Percentiles rank a stretch among this genome's conserved stretches.
phyloP scores from a whole-genome alignment of 2,329 filamentous ascomycete species.

The Penicillium brevicompactum region DNA sequence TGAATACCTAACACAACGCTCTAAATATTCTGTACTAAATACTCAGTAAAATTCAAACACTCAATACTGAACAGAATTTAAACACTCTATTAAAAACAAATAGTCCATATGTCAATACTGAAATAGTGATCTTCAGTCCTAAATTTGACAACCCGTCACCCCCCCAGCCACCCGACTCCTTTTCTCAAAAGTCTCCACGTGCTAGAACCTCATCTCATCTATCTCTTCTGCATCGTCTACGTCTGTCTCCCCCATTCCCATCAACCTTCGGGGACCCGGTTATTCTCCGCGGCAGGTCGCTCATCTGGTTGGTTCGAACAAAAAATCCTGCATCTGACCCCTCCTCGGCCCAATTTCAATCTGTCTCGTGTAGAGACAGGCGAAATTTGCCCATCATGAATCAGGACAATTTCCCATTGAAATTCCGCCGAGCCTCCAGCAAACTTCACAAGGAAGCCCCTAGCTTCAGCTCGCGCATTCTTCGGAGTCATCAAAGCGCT shows the following conservation, averaged over 20 bases:
- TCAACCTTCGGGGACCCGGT: slow-evolving; percentile 6
- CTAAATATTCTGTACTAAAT: no score
- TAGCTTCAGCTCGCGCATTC: slow-evolving; percentile 42
- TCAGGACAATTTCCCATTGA: slow-evolving; percentile 40
- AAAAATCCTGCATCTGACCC: slow-evolving; percentile 24
- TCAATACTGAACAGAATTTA: neutral
- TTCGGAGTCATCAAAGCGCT: slow-evolving; percentile 47
- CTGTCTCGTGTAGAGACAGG: slow-evolving; percentile 26
- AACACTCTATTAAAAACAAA: neutral
- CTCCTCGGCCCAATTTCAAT: slow-evolving; percentile 31
- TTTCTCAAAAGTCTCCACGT: slow-evolving; percentile 11
- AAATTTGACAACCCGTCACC: neutral
- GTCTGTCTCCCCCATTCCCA: slow-evolving; percentile 2
- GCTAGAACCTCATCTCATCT: slow-evolving; percentile 3
- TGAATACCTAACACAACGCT: no score
- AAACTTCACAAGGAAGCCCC: slow-evolving; percentile 50
- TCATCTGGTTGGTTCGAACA: slow-evolving; percentile 6
- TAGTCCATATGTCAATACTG: neutral
- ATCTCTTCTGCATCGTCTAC: slow-evolving; percentile 5
- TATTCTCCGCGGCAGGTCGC: slow-evolving; percentile 8
- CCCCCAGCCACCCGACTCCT: slow-evolving; percentile 10
- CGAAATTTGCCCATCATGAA: slow-evolving; percentile 35
- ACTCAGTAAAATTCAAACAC: no score
- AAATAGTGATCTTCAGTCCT: neutral
- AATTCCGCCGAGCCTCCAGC: slow-evolving; percentile 44